phyloP scores from a whole-genome alignment of 2,329 filamentous ascomycete genomes.

The Nemania sp. region DNA sequence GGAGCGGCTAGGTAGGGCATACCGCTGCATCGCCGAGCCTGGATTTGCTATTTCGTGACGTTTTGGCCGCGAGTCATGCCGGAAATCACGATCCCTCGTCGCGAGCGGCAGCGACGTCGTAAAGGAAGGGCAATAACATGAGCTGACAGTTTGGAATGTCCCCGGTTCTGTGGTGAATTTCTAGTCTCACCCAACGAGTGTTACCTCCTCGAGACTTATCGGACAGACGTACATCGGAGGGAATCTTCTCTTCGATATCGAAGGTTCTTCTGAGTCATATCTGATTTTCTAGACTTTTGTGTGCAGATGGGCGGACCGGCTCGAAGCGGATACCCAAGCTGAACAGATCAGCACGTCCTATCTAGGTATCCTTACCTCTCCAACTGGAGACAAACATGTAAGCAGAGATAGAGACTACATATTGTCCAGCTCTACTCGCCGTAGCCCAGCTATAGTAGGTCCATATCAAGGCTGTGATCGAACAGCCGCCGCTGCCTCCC shows the following conservation, averaged over 20 bases:
- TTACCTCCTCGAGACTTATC: background rate
- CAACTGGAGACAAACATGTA: no score
- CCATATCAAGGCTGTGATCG: no score
- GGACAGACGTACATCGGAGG: background rate
- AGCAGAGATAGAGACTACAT: background rate
- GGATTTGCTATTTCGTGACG: background rate
- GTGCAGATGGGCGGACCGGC: no score
- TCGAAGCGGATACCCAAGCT: no score
- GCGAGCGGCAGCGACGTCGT: background rate
- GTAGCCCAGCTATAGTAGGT: background rate
- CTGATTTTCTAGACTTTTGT: background rate
- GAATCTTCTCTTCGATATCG: background rate
- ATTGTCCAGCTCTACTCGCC: background rate
- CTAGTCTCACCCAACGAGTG: background rate
- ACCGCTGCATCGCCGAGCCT: background rate
- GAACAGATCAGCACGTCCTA: no score
- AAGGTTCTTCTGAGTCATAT: background rate
- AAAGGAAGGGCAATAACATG: background rate
- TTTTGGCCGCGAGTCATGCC: background rate
- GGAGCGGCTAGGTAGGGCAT: background rate
- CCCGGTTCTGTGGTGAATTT: background rate
- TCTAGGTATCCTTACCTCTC: no score
- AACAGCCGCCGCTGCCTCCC: background rate
- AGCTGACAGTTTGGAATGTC: background rate
- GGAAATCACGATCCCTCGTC: background rate